Evolutionary conservation across 2,329 filamentous ascomycete genomes (phyloP).

Genomic region (Talaromyces sp.): DNA sequence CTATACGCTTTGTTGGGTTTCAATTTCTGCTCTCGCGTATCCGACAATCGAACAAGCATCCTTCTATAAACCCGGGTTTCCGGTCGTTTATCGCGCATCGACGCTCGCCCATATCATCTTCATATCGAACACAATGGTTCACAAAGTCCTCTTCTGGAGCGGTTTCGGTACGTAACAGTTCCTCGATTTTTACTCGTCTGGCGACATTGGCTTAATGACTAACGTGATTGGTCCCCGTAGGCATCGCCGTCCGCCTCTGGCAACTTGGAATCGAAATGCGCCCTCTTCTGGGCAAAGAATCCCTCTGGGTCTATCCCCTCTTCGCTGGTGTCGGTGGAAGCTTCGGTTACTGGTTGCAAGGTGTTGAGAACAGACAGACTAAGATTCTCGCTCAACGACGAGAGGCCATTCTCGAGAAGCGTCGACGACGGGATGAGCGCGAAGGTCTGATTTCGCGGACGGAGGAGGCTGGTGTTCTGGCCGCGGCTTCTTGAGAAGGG

Average conservation of each 20-base stretch:
- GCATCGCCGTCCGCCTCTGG: conserved; percentile 87
- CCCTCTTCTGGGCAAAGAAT: conserved; percentile 79
- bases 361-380: conserved; percentile 79
- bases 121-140: conserved; percentile 39
- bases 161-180: conserved; percentile 94
- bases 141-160: conserved; percentile 53
- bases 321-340: conserved; percentile 81
- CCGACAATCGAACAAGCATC: conserved; percentile 3
- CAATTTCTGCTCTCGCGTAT: neutral
- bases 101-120: conserved; percentile 20
- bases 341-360: conserved; percentile 96
- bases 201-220: conserved; percentile 7
- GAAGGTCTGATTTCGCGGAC: conserved; percentile 47
- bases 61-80: conserved; percentile 7
- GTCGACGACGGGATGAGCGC: conserved; percentile 68
- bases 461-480: conserved; percentile 35
- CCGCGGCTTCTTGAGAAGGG: conserved; percentile 33
- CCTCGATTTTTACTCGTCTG: too few species aligned
- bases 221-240: conserved; percentile 46
- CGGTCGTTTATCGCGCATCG: conserved; percentile 8
- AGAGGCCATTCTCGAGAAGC: conserved; percentile 79
- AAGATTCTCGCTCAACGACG: conserved; percentile 74
- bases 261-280: conserved; percentile 99
- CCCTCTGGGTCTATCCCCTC: conserved; percentile 86
- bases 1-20: neutral